Evolutionary conservation across 164 flowering plant genomes (phyloP), one percentile per base, ranked within the genome.

Genomic region (Berberis thunbergii): DNA sequence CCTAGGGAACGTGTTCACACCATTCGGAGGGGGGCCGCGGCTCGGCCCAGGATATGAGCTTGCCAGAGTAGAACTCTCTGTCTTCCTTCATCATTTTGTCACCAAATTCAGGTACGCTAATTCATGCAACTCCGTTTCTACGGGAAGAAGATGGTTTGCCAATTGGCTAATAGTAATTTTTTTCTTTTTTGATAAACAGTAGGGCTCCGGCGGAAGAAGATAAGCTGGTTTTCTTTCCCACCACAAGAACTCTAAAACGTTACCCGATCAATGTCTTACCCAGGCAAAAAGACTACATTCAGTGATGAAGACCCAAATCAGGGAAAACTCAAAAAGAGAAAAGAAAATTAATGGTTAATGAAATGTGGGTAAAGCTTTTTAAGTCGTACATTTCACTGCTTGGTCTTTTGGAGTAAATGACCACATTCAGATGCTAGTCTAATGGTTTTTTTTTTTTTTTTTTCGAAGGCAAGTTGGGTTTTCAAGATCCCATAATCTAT

Each of bases 11-110:
- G 72, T 80, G 39, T 95, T 75, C 75, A 83, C 84, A 1, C 99
- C 97, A 5, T 94, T 91, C 53, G 99, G 97, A 61, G 98, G 98
- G 2, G 98, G 98, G 9, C 88, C 87, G 2, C 64, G 99, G 70
- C 76, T 90, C 1, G 91, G 99, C 75, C 99, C 99, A 0, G 99
- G 97, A 0, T 83, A 85, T 59, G 97, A 94, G 77, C 88, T 94
- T 13, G 94, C 93, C 7, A 78, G 95, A 68, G 97, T 87, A 4
- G 83, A 73, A 63, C 81, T 91, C 67, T 84, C 96, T 0, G 87
- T 91, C 68, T 91, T 95, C 80, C 90, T 95, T 41, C 99, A 95
- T 70, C 91, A 81, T 66, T 67, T 95, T 4, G 84, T 89, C 71
- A 91, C 97, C 12, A 72, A 79, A 6, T 80, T 79, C 76, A 91